These are phyloP conservation scores for Backusella morwellensis DNA, from an alignment of 192 early-diverging fungal genomes.

Conservation along the genomic window DNA sequence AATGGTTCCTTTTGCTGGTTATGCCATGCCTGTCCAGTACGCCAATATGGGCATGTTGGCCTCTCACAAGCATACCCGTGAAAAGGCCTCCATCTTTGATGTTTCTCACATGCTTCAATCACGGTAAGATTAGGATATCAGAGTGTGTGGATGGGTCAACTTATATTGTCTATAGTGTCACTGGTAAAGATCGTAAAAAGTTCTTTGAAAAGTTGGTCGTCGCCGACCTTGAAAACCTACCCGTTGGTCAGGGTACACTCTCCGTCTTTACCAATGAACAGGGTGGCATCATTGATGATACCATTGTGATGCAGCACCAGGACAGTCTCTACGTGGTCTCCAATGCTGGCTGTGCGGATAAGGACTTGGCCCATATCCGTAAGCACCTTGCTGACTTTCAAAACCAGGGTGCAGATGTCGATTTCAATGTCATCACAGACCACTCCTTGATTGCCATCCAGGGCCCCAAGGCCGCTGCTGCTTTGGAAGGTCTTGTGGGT, in stretches of 20 bases:
- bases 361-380: conserved; percentile 91
- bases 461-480: conserved; percentile 77
- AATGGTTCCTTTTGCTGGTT: conserved; percentile 98
- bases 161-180: conserved; percentile 49
- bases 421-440: conserved; percentile 83
- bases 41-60: conserved; percentile 78
- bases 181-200: conserved; percentile 80
- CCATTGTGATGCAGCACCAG: conserved; percentile 89
- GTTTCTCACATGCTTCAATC: conserved; percentile 99
- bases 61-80: conserved; percentile 85
- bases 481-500: conserved; percentile 57
- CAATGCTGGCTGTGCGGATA: conserved; percentile 96
- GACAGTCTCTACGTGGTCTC: conserved; percentile 88
- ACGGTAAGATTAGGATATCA: conserved; percentile 42
- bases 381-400: conserved; percentile 77
- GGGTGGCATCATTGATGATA: conserved; percentile 98
- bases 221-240: conserved; percentile 82
- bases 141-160: not conserved
- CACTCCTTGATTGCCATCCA: conserved; percentile 92
- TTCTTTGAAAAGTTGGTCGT: conserved; percentile 93
- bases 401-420: conserved; percentile 84
- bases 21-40: conserved; percentile 96
- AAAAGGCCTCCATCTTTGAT: conserved; percentile 93
- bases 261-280: conserved; percentile 95
- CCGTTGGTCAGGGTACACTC: conserved; percentile 76